Evolutionary conservation across 306 rosid genomes (phyloP).

Genomic region (Pachyrhizus erosus): DNA sequence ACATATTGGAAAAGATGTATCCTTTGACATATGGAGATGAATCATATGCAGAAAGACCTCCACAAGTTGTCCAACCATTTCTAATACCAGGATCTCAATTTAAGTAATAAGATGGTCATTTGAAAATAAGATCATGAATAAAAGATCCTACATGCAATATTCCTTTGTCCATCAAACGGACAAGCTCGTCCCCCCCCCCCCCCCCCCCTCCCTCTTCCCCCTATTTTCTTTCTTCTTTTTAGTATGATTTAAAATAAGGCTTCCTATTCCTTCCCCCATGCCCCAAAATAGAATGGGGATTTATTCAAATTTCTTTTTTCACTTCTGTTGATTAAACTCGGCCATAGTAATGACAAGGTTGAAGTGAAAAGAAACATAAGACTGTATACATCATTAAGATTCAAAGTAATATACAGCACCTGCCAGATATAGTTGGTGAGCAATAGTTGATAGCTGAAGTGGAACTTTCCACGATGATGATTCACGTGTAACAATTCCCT

Average conservation of each 20-base stretch:
- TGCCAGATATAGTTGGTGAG: slow-evolving; percentile 85
- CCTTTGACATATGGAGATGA: neutral
- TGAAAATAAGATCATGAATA: slow-evolving; percentile 13
- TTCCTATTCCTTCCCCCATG: no score
- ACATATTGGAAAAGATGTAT: slow-evolving; percentile 2
- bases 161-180: slow-evolving; percentile 27
- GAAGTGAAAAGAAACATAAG: slow-evolving; percentile 32
- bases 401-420: slow-evolving; percentile 58
- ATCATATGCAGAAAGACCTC: slow-evolving; percentile 9
- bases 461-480: slow-evolving; percentile 77
- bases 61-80: slow-evolving; percentile 6
- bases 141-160: slow-evolving; percentile 35
- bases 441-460: slow-evolving; percentile 74
- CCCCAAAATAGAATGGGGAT: no score
- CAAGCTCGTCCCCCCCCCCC: neutral
- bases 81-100: slow-evolving; percentile 14
- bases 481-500: slow-evolving; percentile 95
- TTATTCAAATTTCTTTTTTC: neutral
- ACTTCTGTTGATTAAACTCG: neutral
- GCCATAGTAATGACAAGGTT: slow-evolving; percentile 7
- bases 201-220: neutral
- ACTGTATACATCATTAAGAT: slow-evolving; percentile 26
- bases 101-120: slow-evolving; percentile 5
- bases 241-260: no score
- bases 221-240: no score